These are phyloP conservation scores for Exsudoporus frostii DNA, from an alignment of 768 basidiomycete species.

Conservation along the genomic window DNA sequence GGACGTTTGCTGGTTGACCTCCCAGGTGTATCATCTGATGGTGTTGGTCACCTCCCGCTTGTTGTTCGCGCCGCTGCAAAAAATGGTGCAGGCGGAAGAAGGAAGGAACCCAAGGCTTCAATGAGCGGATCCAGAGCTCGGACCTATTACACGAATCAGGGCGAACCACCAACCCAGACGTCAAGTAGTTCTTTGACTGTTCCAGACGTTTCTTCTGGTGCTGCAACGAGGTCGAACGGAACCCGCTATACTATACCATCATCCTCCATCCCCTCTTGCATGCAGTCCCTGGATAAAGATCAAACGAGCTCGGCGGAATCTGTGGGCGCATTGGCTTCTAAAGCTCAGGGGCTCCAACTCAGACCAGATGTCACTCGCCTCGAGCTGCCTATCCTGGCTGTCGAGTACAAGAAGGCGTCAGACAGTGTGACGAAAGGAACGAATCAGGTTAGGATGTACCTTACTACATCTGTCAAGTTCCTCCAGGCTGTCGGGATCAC, in stretches of 20 bases:
- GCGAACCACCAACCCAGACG: not conserved
- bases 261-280: not conserved
- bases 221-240: not conserved
- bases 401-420: slow-evolving; percentile 1
- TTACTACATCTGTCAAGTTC: slow-evolving; percentile 7
- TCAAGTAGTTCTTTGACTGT: not conserved
- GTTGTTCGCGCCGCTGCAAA: not conserved
- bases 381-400: slow-evolving; percentile 6
- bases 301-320: not conserved
- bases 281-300: not conserved
- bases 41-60: not conserved
- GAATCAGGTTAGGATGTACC: slow-evolving; percentile 7
- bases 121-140: not conserved
- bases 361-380: not conserved
- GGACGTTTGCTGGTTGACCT: slow-evolving; percentile 1
- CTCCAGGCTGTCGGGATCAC: slow-evolving; percentile 3
- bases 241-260: not conserved
- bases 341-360: not conserved
- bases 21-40: not conserved
- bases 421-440: not conserved
- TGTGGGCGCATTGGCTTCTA: not conserved
- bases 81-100: not conserved
- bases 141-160: not conserved
- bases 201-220: not conserved
- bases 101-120: slow-evolving; percentile 10